These are phyloP conservation scores for Nicotiana sylvestris DNA, from an alignment of 257 asterid genomes.

Conservation along the genomic window DNA sequence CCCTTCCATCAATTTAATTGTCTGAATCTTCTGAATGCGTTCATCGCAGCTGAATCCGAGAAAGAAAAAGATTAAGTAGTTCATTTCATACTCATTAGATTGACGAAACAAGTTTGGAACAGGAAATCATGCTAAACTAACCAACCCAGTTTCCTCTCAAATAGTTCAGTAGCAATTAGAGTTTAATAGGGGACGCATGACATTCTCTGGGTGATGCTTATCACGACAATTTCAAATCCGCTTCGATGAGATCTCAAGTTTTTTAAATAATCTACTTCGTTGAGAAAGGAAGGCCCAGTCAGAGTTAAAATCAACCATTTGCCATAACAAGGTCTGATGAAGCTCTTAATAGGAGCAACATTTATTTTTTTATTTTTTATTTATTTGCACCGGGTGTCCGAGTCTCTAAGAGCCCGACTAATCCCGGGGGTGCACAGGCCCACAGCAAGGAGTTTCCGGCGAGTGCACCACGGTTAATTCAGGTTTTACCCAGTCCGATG, in stretches of 20 bases:
- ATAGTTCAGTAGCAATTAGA: not conserved
- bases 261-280: not conserved
- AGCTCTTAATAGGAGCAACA: not conserved
- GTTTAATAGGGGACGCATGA: not conserved
- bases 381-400: too few relatives aligned
- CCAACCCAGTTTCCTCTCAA: not conserved
- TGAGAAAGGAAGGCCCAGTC: not conserved
- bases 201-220: not conserved
- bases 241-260: not conserved
- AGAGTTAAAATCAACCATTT: constrained; percentile 1
- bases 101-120: not conserved
- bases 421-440: too few relatives aligned
- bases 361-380: not conserved
- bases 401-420: too few relatives aligned
- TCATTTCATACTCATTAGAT: constrained; percentile 3
- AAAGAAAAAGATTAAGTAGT: not conserved
- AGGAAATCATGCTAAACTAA: not conserved
- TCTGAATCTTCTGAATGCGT: constrained; percentile 92
- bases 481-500: too few relatives aligned
- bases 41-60: constrained; percentile 64
- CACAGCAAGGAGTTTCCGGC: too few relatives aligned
- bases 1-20: constrained; percentile 93
- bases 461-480: too few relatives aligned
- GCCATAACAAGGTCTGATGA: not conserved
- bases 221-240: not conserved